These are phyloP conservation scores for Talaromyces ruber DNA, from an alignment of 495 filamentous ascomycete genomes.

Conservation along the genomic window DNA sequence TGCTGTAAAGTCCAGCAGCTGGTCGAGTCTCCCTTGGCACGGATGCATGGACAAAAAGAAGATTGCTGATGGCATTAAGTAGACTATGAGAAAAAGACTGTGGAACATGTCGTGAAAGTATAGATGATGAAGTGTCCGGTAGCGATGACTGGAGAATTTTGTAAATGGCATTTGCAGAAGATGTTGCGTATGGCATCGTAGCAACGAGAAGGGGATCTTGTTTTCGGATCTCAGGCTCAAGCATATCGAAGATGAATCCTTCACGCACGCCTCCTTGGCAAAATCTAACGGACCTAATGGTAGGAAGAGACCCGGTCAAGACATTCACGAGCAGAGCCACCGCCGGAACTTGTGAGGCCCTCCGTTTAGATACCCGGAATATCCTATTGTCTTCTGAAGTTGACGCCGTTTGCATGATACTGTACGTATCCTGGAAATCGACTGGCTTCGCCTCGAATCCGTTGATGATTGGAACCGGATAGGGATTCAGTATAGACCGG, in stretches of 20 bases:
- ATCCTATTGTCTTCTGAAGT: constrained; percentile 38
- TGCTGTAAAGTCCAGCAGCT: constrained; percentile 60
- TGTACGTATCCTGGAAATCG: constrained; percentile 52
- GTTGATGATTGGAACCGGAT: constrained; percentile 81
- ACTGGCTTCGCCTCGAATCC: constrained; percentile 58
- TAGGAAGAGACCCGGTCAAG: constrained; percentile 58
- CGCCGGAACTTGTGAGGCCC: constrained; percentile 74
- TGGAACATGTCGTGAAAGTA: constrained; percentile 17
- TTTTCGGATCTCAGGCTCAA: constrained; percentile 48
- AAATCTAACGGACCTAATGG: constrained; percentile 67
- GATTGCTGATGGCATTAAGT: constrained; percentile 43
- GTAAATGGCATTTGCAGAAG: constrained; percentile 26
- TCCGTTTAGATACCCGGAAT: constrained; percentile 76
- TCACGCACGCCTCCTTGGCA: constrained; percentile 83
- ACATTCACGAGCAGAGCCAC: constrained; percentile 70
- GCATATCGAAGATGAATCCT: constrained; percentile 63
- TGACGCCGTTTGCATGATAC: constrained; percentile 40
- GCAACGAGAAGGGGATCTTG: constrained; percentile 57
- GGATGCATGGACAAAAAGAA: constrained; percentile 41
- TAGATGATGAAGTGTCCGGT: constrained; percentile 21
- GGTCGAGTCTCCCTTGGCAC: constrained; percentile 47
- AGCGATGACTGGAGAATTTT: constrained; percentile 36
- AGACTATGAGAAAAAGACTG: constrained; percentile 32
- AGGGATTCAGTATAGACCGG: constrained; percentile 56
- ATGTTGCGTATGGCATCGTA: constrained; percentile 41